A percentile compares a stretch with the other conserved stretches of the same genome.
phyloP scores from a whole-genome alignment of 768 basidiomycete genomes.

The Tubosaeta brunneosetosa region DNA sequence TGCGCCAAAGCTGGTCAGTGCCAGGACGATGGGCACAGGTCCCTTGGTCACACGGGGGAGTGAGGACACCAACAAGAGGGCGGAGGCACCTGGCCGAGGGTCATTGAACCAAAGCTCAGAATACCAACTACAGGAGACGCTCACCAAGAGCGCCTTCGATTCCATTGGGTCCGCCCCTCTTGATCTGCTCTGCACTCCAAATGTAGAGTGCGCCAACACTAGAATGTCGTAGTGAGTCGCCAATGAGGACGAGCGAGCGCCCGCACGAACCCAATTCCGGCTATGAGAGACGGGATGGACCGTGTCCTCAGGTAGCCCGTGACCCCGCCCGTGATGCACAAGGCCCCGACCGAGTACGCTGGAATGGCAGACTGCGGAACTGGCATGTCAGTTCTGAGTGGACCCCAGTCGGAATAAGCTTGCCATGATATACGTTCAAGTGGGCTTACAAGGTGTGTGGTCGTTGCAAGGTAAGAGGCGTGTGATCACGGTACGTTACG shows the following conservation, averaged over 20 bases:
- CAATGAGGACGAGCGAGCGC: background rate
- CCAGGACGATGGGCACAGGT: slow-evolving; percentile 62
- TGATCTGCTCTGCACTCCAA: slow-evolving; percentile 73
- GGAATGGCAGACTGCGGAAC: slow-evolving; percentile 69
- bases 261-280: slow-evolving; percentile 64
- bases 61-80: slow-evolving; percentile 68
- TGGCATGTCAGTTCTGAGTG: slow-evolving; percentile 20
- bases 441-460: slow-evolving; percentile 19
- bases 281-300: slow-evolving; percentile 78
- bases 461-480: slow-evolving; percentile 2
- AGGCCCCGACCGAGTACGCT: slow-evolving; percentile 68
- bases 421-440: slow-evolving; percentile 23
- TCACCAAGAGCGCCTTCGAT: slow-evolving; percentile 73
- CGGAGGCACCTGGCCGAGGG: slow-evolving; percentile 58
- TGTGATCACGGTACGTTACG: slow-evolving; percentile 9
- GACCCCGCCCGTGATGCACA: slow-evolving; percentile 74
- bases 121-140: slow-evolving; percentile 10
- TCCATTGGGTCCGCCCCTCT: slow-evolving; percentile 68
- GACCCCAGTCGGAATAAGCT: slow-evolving; percentile 14
- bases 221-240: background rate
- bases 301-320: slow-evolving; percentile 68
- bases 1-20: slow-evolving; percentile 55
- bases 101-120: background rate
- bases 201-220: slow-evolving; percentile 79
- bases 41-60: slow-evolving; percentile 69